phyloP scores from a whole-genome alignment of 768 basidiomycete species.

The Pleurotus cornucopiae region DNA sequence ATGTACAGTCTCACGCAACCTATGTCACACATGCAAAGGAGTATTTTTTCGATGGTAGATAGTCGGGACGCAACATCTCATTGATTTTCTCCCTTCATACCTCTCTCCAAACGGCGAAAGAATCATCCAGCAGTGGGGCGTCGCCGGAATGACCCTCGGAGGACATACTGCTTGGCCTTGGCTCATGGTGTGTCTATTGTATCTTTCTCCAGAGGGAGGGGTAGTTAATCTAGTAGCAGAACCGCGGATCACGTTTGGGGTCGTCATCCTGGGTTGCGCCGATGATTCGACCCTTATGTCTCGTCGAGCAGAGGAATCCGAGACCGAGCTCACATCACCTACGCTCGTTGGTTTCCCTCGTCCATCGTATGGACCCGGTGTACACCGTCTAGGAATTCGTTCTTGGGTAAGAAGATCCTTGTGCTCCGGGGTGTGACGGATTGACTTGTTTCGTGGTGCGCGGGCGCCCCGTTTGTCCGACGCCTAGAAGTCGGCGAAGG shows the following conservation, averaged over 20 bases:
- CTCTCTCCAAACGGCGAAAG: conserved; percentile 68
- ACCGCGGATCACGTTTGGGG: conserved; percentile 37
- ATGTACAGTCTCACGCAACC: conserved; percentile 30
- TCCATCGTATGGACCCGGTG: conserved; percentile 44
- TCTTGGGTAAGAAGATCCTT: conserved; percentile 68
- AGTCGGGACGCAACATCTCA: conserved; percentile 71
- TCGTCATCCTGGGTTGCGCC: conserved; percentile 67
- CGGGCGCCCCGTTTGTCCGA: conserved; percentile 53
- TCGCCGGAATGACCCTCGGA: conserved; percentile 76
- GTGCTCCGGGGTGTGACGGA: conserved; percentile 68
- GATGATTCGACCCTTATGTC: conserved; percentile 57
- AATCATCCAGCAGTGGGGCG: conserved; percentile 60
- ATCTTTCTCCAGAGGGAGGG: not conserved
- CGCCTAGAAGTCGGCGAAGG: conserved; percentile 43
- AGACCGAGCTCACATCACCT: conserved; percentile 43
- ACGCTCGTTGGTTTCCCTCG: conserved; percentile 44
- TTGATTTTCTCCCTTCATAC: conserved; percentile 74
- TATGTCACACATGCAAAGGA: not conserved
- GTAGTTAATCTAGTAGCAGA: conserved; percentile 26
- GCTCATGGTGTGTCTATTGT: conserved; percentile 28
- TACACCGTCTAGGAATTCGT: conserved; percentile 50
- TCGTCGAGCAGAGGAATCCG: conserved; percentile 44
- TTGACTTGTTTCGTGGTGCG: conserved; percentile 58
- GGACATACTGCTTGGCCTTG: conserved; percentile 81
- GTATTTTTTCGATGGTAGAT: not conserved